A percentile compares a stretch with the other conserved stretches of the same genome.
These are phyloP conservation scores for Pyrenochaeta sp. DNA, from an alignment of 2,329 filamentous ascomycete genomes.

Conservation along the genomic window DNA sequence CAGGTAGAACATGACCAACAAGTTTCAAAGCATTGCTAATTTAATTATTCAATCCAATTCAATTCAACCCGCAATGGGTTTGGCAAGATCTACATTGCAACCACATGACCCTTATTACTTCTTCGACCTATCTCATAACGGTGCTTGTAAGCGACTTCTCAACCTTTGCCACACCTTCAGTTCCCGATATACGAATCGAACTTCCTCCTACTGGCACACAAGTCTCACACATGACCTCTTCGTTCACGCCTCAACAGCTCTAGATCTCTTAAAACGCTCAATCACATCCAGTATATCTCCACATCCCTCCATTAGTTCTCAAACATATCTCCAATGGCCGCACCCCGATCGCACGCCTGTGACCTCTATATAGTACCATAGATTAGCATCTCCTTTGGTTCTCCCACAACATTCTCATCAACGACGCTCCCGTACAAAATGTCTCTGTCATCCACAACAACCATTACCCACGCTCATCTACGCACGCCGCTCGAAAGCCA, in stretches of 20 bases:
- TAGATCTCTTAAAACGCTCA: conserved; percentile 3
- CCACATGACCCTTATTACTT: conserved; percentile 5
- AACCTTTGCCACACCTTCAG: conserved; percentile 4
- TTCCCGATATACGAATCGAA: conserved; percentile 5
- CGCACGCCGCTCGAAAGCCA: conserved; percentile 4
- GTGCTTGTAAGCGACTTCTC: conserved; percentile 3
- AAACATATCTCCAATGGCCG: conserved; percentile 1
- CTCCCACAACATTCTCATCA: conserved; percentile 5
- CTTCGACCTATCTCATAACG: conserved; percentile 4
- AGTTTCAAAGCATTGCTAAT: conserved; percentile 4
- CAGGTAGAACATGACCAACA: conserved; percentile 5
- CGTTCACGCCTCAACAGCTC: conserved; percentile 5
- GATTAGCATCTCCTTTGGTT: conserved; percentile 4
- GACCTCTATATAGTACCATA: conserved; percentile 6
- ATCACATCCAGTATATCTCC: conserved; percentile 1
- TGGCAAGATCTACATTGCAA: conserved; percentile 2
- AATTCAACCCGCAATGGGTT: conserved; percentile 3
- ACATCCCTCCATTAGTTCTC: conserved; percentile 3
- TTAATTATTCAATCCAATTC: conserved; percentile 6
- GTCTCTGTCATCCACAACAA: conserved; percentile 3
- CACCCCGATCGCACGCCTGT: conserved; percentile 1
- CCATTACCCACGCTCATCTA: conserved; percentile 4
- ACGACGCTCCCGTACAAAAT: conserved; percentile 2
- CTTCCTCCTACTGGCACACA: conserved; percentile 5
- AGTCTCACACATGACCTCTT: conserved; percentile 4